A percentile compares a stretch with the other conserved stretches of the same genome.
These are phyloP conservation scores for Fusarium verticillioides DNA, from an alignment of 2,329 filamentous ascomycete species.

Conservation along the genomic window DNA sequence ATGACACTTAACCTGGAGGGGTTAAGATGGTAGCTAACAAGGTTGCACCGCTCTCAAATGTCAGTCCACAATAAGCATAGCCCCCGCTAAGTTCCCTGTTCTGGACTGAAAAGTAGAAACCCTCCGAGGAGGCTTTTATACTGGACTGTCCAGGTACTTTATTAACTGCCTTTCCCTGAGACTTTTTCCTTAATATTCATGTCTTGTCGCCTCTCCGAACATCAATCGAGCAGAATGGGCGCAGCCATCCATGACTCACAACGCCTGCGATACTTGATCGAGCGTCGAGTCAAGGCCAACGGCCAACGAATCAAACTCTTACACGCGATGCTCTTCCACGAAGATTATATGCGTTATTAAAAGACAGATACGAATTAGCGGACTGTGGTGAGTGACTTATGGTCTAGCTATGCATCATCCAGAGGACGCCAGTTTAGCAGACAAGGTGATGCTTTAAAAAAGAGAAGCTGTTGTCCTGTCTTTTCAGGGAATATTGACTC, in stretches of 20 bases:
- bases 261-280: background rate
- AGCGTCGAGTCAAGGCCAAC: background rate
- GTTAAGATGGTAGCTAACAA: background rate
- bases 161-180: background rate
- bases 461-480: accelerated
- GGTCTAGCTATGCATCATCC: accelerated
- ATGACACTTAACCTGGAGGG: background rate
- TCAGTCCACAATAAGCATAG: background rate
- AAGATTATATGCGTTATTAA: accelerated
- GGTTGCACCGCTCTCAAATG: background rate
- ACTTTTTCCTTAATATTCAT: accelerated
- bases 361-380: accelerated
- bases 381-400: accelerated
- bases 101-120: background rate
- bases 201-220: accelerated
- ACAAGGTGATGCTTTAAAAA: accelerated
- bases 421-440: accelerated
- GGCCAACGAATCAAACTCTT: too few species aligned
- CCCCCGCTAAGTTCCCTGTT: accelerated
- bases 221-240: accelerated
- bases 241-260: background rate
- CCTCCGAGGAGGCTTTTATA: background rate
- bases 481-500: background rate
- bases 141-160: background rate
- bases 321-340: accelerated